Percentiles rank a stretch among this genome's conserved stretches.
Conservation (phyloP, 148 eudicot species). For the Simmondsia chinensis region DNA sequence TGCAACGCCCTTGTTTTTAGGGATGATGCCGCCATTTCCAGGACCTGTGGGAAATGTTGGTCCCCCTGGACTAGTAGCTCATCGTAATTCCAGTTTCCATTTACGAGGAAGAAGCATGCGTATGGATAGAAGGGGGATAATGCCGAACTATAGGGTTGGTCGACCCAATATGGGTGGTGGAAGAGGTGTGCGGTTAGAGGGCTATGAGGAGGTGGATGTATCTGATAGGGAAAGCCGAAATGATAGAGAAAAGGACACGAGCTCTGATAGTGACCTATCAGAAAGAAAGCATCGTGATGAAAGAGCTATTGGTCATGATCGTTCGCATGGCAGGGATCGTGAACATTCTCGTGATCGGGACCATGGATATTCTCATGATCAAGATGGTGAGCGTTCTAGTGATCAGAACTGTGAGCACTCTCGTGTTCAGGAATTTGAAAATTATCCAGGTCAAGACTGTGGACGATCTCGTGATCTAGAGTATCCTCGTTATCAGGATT, state of each 20-base stretch:
- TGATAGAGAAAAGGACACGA: conserved; percentile 47
- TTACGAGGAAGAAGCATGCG: conserved; percentile 77
- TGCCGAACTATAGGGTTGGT: conserved; percentile 62
- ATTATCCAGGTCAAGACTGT: no score
- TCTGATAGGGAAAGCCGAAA: conserved; percentile 72
- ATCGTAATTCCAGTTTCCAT: conserved; percentile 85
- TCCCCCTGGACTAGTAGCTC: conserved; percentile 82
- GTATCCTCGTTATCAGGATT: no score
- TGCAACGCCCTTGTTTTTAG: conserved; percentile 66
- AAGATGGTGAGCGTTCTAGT: no score
- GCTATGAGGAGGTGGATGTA: conserved; percentile 82
- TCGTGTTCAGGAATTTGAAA: conserved; percentile 26
- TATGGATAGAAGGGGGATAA: conserved; percentile 74
- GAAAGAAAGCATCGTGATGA: conserved; percentile 41
- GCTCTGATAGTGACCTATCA: conserved; percentile 31
- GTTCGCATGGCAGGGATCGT: conserved; percentile 18
- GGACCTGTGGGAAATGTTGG: conserved; percentile 74
- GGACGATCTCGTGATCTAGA: no score
- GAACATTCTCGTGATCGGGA: no score
- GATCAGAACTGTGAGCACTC: conserved; percentile 26
- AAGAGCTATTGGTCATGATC: conserved; percentile 35
- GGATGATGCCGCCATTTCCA: conserved; percentile 84
- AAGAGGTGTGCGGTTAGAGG: conserved; percentile 63
- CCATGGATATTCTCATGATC: no score
- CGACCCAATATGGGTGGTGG: conserved; percentile 63